Evolutionary conservation across 306 rosid genomes (phyloP).

Genomic region (Quillaja saponaria): DNA sequence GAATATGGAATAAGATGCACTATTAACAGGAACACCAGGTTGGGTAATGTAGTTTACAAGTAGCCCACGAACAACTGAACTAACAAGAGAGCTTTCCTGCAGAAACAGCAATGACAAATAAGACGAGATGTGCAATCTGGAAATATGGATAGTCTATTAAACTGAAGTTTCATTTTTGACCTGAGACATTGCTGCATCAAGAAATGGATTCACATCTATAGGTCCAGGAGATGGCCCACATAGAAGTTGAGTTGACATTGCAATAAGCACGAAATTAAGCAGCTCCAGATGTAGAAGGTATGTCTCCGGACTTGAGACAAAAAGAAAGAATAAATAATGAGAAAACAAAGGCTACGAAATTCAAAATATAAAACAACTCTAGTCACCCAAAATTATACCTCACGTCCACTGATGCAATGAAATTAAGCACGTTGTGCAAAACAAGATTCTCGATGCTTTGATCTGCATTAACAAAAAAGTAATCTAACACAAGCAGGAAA

Average conservation of each 20-base stretch:
- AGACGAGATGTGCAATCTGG: conserved; percentile 30
- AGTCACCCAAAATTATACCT: conserved; percentile 59
- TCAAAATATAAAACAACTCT: conserved; percentile 35
- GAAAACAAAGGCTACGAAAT: conserved; percentile 28
- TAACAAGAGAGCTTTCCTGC: conserved; percentile 82
- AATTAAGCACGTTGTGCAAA: conserved; percentile 68
- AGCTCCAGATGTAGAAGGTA: conserved; percentile 83
- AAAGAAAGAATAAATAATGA: conserved; percentile 35
- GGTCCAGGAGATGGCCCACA: conserved; percentile 94
- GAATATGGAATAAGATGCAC: conserved; percentile 68
- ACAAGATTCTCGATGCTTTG: conserved; percentile 64
- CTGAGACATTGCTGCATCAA: conserved; percentile 94
- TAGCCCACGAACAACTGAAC: conserved; percentile 65
- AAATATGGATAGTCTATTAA: conserved; percentile 26
- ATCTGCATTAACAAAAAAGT: conserved; percentile 57
- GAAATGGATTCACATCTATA: conserved; percentile 79
- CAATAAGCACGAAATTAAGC: conserved; percentile 87
- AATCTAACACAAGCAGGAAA: conserved; percentile 18
- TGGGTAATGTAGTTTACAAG: conserved; percentile 67
- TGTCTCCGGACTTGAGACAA: conserved; percentile 50
- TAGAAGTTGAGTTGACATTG: conserved; percentile 97
- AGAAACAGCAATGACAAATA: conserved; percentile 39
- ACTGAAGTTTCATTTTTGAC: conserved; percentile 43
- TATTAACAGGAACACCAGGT: conserved; percentile 49
- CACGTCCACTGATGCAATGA: conserved; percentile 76